phyloP scores from a whole-genome alignment of 2,329 filamentous ascomycete species.

The Microsporum canis region DNA sequence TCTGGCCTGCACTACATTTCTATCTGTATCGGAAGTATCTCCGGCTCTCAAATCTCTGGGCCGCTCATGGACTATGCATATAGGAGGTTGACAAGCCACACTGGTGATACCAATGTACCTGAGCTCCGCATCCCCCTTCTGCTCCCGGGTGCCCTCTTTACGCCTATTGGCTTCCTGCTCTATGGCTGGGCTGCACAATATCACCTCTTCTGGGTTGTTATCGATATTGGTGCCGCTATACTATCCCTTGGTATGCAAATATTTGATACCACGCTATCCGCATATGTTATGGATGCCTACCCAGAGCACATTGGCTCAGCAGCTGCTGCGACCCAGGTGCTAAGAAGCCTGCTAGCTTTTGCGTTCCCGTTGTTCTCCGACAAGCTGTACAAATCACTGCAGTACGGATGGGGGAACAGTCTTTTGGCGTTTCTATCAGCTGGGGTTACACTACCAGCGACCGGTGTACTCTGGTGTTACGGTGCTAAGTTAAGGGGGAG shows the following conservation, averaged over 20 bases:
- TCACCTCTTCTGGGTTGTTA: constrained; percentile 47
- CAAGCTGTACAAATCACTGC: constrained; percentile 25
- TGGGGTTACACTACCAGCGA: neutral
- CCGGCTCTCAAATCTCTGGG: neutral
- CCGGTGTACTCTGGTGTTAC: too few species aligned
- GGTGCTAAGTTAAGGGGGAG: too few species aligned
- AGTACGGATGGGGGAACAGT: constrained; percentile 33
- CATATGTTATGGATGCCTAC: constrained; percentile 48
- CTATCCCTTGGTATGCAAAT: constrained; percentile 8
- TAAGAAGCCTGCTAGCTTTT: constrained; percentile 38
- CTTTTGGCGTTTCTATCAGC: constrained; percentile 29
- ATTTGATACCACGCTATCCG: constrained; percentile 21
- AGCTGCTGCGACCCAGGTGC: constrained; percentile 37
- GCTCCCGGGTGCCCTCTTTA: constrained; percentile 42
- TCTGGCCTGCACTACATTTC: constrained; percentile 54
- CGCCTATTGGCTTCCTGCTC: constrained; percentile 45
- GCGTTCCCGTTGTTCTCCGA: constrained; percentile 42
- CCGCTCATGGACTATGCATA: neutral
- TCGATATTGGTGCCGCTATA: constrained; percentile 19
- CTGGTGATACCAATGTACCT: constrained; percentile 19
- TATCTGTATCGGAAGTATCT: constrained; percentile 50
- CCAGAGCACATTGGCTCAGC: constrained; percentile 35
- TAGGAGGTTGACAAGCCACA: constrained; percentile 20
- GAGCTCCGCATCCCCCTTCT: constrained; percentile 42
- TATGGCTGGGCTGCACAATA: constrained; percentile 49